Percentiles rank a stretch among this genome's conserved stretches.
Evolutionary conservation across 1,139 yeast species (phyloP).

Genomic region (Lodderomyces oxycetoniae): DNA sequence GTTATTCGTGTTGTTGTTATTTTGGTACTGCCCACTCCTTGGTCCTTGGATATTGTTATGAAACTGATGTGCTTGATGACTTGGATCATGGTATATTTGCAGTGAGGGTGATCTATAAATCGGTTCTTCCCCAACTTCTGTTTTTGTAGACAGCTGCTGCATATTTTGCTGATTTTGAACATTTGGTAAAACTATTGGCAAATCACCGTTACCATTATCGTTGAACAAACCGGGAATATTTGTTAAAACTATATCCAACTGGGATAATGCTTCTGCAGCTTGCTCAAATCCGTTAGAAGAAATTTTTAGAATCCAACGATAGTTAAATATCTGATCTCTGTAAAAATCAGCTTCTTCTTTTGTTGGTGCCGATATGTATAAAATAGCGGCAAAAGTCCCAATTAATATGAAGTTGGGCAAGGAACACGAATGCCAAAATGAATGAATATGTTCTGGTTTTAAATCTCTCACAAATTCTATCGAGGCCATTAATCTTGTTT

Average conservation of each 20-base stretch:
- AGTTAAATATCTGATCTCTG: slow-evolving; percentile 65
- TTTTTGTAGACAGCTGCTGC: slow-evolving; percentile 1
- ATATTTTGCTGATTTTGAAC: slow-evolving; percentile 19
- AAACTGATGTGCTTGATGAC: too few species aligned
- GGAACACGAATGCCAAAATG: slow-evolving; percentile 86
- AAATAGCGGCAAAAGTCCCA: slow-evolving; percentile 79
- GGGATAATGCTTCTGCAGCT: slow-evolving; percentile 62
- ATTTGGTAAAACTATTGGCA: slow-evolving; percentile 37
- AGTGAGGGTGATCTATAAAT: too few species aligned
- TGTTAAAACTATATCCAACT: slow-evolving; percentile 58
- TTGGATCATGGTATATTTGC: too few species aligned
- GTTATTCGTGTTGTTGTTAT: too few species aligned
- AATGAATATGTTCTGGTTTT: slow-evolving; percentile 75
- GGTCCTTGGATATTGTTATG: too few species aligned
- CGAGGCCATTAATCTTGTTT: slow-evolving; percentile 73
- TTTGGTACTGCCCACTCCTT: too few species aligned
- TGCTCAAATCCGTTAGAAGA: slow-evolving; percentile 73
- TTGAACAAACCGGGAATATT: slow-evolving; percentile 65
- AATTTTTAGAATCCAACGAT: slow-evolving; percentile 68
- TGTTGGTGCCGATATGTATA: slow-evolving; percentile 57
- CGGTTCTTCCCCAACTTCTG: too few species aligned
- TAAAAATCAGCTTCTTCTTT: slow-evolving; percentile 61
- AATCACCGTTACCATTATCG: slow-evolving; percentile 37
- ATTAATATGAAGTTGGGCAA: slow-evolving; percentile 73
- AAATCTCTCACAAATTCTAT: slow-evolving; percentile 73